Conservation (phyloP, 495 filamentous ascomycete genomes). For the Penicillium paradoxum region DNA sequence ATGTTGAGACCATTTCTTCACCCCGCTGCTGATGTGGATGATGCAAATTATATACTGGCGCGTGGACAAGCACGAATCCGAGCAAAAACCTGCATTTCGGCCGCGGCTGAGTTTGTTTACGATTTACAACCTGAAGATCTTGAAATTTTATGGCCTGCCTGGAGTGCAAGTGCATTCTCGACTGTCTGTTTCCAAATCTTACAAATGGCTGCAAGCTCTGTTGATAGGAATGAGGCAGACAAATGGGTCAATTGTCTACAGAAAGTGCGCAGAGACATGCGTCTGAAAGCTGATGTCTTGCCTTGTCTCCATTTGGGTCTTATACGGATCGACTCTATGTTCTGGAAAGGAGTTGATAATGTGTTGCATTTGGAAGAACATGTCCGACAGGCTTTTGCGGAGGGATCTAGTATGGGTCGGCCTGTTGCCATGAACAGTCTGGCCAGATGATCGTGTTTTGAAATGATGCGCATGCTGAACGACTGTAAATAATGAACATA, state of each 20-base stretch:
- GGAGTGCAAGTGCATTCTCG: conserved; percentile 2
- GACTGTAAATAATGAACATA: too few species aligned
- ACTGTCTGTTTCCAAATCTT: conserved; percentile 1
- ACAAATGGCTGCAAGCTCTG: neutral
- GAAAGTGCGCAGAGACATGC: conserved; percentile 1
- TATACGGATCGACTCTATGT: conserved; percentile 2
- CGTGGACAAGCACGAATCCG: conserved; percentile 1
- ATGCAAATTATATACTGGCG: neutral
- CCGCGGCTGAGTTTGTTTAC: neutral
- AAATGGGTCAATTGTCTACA: neutral
- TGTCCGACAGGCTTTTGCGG: neutral
- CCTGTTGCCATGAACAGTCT: neutral
- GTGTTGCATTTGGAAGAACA: conserved; percentile 2
- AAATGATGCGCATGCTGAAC: too few species aligned
- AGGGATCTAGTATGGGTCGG: neutral
- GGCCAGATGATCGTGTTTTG: neutral
- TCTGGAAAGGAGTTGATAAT: conserved; percentile 3
- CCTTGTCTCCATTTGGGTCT: conserved; percentile 4
- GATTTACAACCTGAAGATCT: neutral
- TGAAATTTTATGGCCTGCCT: conserved; percentile 2
- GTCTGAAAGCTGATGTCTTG: conserved; percentile 1
- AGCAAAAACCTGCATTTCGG: neutral
- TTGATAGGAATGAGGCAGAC: neutral
- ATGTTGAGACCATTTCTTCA: neutral
- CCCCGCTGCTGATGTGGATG: neutral